Base-by-base conservation (phyloP, 129 eudicot species). In the Helichrysum umbraculigerum region DNA sequence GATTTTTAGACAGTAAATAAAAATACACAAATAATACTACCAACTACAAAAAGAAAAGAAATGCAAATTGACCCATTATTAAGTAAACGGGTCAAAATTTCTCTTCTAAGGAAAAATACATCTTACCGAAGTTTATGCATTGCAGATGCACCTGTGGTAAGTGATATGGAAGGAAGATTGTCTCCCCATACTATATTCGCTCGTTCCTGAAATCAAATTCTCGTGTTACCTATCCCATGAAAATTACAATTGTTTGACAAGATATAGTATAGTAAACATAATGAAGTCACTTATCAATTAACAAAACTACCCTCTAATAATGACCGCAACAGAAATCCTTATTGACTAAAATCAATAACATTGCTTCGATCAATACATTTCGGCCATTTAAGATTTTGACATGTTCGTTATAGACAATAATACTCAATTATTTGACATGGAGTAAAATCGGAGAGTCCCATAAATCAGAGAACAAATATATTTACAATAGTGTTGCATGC, bases 81-180 rank as follows among this genome's bases (percentile, higher is more conserved):
- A 41, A 9, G 33, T 73, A 3, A 57, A 57, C 0, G 52, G 54
- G 54, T 56, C 44, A 14, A 50, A 29, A 37, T 42, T 67, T 41
- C 35, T 14, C 73, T 56, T 35, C 14, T 29, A n/a, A 35, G 4
- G 20, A 50, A 35, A 44, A 56, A 54, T 66, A 72, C 42, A 25
- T 59, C 83, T 81, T 80, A 89, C 97, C 97, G 81, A 68, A 94
- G 97, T 78, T 75, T 94, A 82, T 94, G 99, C 97, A 94, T 94
- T 69, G 92, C 86, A 29, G 99, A 94, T 76, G 83, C 99, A 29
- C 99, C 97, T 5, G 90, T 81, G 76, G 87, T 78, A 71, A 94
- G 88, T 44, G 97, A 87, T 69, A 94, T 83, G 83, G 94, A 91
- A 76, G 87, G 86, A 42, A 91, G 83, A 67, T 89, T 91, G 64